Conservation (phyloP, 1,284 basidiomycete species). For the Jaminaea rosea region DNA sequence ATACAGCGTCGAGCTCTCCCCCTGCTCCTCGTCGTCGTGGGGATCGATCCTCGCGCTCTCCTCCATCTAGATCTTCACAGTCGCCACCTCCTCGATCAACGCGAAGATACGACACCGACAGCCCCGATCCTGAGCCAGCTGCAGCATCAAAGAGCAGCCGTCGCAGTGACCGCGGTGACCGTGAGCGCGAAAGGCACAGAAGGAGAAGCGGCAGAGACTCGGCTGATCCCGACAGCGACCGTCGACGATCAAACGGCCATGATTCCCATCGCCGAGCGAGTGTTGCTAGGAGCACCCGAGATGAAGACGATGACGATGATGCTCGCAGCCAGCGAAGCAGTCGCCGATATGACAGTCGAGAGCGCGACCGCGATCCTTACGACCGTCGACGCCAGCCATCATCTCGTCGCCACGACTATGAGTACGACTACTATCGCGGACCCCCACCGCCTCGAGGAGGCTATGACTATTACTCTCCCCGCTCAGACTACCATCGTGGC, state of each 20-base stretch:
- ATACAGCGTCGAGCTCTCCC: neutral
- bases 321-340: slow-evolving; percentile 9
- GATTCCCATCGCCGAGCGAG: slow-evolving; percentile 5
- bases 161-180: slow-evolving; percentile 13
- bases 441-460: neutral
- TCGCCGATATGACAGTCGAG: slow-evolving; percentile 10
- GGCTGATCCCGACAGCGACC: slow-evolving; percentile 11
- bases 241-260: slow-evolving; percentile 17
- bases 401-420: slow-evolving; percentile 1
- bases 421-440: neutral
- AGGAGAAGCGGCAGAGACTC: slow-evolving; percentile 27
- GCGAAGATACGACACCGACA: slow-evolving; percentile 35
- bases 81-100: slow-evolving; percentile 11
- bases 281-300: neutral
- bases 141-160: slow-evolving; percentile 33
- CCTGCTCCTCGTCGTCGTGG: slow-evolving; percentile 7
- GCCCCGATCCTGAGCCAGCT: slow-evolving; percentile 23
- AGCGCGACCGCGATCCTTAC: neutral
- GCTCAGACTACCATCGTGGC: slow-evolving; percentile 6
- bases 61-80: neutral
- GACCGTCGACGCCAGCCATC: neutral
- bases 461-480: slow-evolving; percentile 3
- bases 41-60: neutral
- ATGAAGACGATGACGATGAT: neutral
- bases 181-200: slow-evolving; percentile 21